These are phyloP conservation scores for Ustilago curta DNA, from an alignment of 1,284 basidiomycete genomes.

Conservation along the genomic window DNA sequence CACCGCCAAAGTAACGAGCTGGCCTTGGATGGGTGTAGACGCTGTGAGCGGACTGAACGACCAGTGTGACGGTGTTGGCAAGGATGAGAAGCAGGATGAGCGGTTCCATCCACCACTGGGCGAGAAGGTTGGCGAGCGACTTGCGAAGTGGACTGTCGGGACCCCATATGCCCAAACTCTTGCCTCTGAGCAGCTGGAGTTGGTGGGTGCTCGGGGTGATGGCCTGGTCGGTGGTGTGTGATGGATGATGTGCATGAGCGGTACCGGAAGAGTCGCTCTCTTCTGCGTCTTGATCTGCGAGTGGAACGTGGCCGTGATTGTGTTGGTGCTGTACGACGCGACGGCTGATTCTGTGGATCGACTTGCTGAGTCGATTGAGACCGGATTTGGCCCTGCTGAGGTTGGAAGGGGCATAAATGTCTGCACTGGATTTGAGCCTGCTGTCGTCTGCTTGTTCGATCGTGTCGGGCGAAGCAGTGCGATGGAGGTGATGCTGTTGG, in stretches of 20 bases:
- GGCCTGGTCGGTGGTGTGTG: not conserved
- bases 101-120: slow-evolving; percentile 84
- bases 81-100: slow-evolving; percentile 85
- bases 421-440: slow-evolving; percentile 45
- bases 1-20: slow-evolving; percentile 83
- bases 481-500: slow-evolving; percentile 13
- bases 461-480: slow-evolving; percentile 38
- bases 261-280: slow-evolving; percentile 46
- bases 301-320: slow-evolving; percentile 40
- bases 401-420: slow-evolving; percentile 35
- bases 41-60: slow-evolving; percentile 78
- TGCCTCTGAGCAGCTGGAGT: slow-evolving; percentile 75
- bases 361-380: slow-evolving; percentile 55
- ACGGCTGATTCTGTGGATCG: slow-evolving; percentile 78
- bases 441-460: slow-evolving; percentile 26
- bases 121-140: slow-evolving; percentile 31
- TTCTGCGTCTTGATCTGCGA: slow-evolving; percentile 43
- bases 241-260: slow-evolving; percentile 6
- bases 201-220: slow-evolving; percentile 21
- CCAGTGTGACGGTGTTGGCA: slow-evolving; percentile 83
- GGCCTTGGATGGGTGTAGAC: slow-evolving; percentile 72
- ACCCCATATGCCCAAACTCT: slow-evolving; percentile 82
- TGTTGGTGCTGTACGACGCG: slow-evolving; percentile 80
- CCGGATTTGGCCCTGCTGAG: slow-evolving; percentile 43
- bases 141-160: slow-evolving; percentile 70